A percentile compares a stretch with the other conserved stretches of the same genome.
These are phyloP conservation scores for Mitragyna speciosa DNA, from an alignment of 257 asterid genomes.

Conservation along the genomic window DNA sequence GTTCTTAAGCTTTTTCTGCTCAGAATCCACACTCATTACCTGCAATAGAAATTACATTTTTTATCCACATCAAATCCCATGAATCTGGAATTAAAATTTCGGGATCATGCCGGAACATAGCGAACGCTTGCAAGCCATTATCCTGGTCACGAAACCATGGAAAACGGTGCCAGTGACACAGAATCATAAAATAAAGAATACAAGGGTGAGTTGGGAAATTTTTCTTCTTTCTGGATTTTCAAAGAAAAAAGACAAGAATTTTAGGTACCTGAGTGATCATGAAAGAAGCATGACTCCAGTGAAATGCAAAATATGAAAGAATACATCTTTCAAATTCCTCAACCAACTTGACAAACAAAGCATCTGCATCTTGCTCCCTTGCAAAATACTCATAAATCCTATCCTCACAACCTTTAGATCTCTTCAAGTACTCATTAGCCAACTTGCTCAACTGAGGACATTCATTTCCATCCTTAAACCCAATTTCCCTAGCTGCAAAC, in stretches of 20 bases:
- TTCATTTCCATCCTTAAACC: slow-evolving; percentile 67
- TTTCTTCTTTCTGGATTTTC: background rate
- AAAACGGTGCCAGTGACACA: too few relatives aligned
- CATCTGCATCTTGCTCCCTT: slow-evolving; percentile 39
- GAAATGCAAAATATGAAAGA: slow-evolving; percentile 75
- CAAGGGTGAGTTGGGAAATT: too few relatives aligned
- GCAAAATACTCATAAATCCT: slow-evolving; percentile 66
- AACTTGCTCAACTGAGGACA: slow-evolving; percentile 55
- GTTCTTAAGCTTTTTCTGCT: slow-evolving; percentile 67
- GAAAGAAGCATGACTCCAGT: slow-evolving; percentile 69
- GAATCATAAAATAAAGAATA: too few relatives aligned
- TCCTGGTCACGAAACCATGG: too few relatives aligned
- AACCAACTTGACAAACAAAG: slow-evolving; percentile 62
- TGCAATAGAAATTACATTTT: slow-evolving; percentile 18
- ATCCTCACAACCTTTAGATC: slow-evolving; percentile 55
- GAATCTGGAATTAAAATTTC: background rate
- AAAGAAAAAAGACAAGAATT: too few relatives aligned
- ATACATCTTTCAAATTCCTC: slow-evolving; percentile 89
- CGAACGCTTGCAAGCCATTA: too few relatives aligned
- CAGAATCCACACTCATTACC: slow-evolving; percentile 73
- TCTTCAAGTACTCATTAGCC: slow-evolving; percentile 66
- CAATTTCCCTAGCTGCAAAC: slow-evolving; percentile 76
- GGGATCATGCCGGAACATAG: too few relatives aligned
- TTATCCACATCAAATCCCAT: background rate
- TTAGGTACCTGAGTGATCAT: slow-evolving; percentile 57